phyloP scores from a whole-genome alignment of 75 land plant species.

The Picea glauca region DNA sequence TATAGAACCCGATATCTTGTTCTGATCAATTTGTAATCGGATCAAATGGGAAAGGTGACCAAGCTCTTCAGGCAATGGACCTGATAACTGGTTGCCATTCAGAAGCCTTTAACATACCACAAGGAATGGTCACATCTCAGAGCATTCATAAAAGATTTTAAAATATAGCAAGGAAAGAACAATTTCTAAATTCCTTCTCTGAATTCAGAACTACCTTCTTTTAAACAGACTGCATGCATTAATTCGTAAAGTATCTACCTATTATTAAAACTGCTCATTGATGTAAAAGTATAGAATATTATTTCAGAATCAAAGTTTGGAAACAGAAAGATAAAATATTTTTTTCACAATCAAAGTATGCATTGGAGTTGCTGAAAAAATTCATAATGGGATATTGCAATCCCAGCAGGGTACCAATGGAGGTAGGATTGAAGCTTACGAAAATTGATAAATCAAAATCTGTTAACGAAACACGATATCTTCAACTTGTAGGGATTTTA shows the following conservation, averaged over 20 bases:
- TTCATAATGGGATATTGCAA: too few species aligned
- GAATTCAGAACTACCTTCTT: neutral
- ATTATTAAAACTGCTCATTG: neutral
- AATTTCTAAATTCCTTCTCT: neutral
- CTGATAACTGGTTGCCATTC: conserved; percentile 74
- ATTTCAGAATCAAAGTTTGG: too few species aligned
- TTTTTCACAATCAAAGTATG: too few species aligned
- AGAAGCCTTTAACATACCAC: conserved; percentile 55
- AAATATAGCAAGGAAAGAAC: neutral
- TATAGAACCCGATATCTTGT: conserved; percentile 66
- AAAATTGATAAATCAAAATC: too few species aligned
- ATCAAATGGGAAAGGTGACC: conserved; percentile 62
- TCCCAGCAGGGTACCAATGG: too few species aligned
- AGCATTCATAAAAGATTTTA: neutral
- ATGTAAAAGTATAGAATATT: neutral
- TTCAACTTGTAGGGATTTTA: too few species aligned
- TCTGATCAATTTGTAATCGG: conserved; percentile 81
- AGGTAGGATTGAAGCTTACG: too few species aligned
- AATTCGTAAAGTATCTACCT: neutral
- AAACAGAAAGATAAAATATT: too few species aligned
- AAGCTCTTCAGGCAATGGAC: conserved; percentile 69
- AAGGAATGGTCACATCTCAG: neutral
- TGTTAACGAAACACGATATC: too few species aligned
- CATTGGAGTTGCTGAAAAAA: too few species aligned
- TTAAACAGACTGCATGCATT: neutral